Percentiles rank a stretch among this genome's conserved stretches.
phyloP scores from a whole-genome alignment of 2,329 filamentous ascomycete species.

The Alternaria triticina region DNA sequence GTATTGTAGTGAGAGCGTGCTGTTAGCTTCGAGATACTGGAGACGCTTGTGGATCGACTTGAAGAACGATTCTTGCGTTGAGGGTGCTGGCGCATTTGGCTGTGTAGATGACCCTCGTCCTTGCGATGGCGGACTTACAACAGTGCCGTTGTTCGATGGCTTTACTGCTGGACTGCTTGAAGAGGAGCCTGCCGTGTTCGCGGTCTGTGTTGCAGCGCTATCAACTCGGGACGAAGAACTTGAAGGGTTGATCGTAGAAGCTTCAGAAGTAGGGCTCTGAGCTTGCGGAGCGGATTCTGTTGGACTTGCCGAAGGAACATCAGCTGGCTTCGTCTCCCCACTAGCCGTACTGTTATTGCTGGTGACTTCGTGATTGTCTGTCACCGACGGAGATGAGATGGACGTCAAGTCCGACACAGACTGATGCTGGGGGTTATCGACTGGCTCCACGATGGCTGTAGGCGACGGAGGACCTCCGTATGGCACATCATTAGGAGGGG shows the following conservation, averaged over 20 bases:
- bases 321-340: not conserved
- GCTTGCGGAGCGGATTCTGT: constrained; percentile 1
- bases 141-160: constrained; percentile 24
- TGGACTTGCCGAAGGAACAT: not conserved
- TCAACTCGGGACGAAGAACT: constrained; percentile 14
- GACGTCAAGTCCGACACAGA: not conserved
- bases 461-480: not conserved
- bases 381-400: not conserved
- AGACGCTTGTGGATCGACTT: constrained; percentile 94
- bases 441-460: not conserved
- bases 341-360: not conserved
- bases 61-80: constrained; percentile 97
- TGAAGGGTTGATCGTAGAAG: constrained; percentile 6
- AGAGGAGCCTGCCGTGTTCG: constrained; percentile 19
- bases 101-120: constrained; percentile 50
- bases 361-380: not conserved
- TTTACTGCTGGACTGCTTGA: constrained; percentile 16
- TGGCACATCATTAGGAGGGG: not conserved
- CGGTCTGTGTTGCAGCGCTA: constrained; percentile 4
- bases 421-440: not conserved
- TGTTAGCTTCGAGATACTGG: constrained; percentile 88
- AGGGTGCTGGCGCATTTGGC: constrained; percentile 67
- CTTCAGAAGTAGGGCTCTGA: constrained; percentile 5
- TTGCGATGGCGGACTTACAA: constrained; percentile 22
- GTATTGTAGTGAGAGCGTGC: constrained; percentile 90